phyloP scores from a whole-genome alignment of 1,139 yeast species.

The Geotrichum citri-aurantii region DNA sequence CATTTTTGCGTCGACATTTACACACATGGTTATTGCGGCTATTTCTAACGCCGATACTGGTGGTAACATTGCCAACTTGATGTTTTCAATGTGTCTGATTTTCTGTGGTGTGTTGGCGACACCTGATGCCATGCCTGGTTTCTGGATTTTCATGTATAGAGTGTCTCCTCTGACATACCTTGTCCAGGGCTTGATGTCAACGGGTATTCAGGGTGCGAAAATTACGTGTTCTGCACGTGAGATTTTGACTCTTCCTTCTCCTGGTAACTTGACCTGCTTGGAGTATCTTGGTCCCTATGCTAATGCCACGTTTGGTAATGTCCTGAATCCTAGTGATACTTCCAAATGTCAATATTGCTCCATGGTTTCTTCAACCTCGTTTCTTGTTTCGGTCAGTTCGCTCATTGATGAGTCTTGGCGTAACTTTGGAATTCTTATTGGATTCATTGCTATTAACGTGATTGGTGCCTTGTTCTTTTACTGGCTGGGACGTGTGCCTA shows the following conservation, averaged over 20 bases:
- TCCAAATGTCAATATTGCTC: slow-evolving; percentile 55
- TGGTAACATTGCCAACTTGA: slow-evolving; percentile 56
- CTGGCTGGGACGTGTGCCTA: slow-evolving; percentile 78
- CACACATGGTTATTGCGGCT: slow-evolving; percentile 58
- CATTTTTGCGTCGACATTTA: slow-evolving; percentile 58
- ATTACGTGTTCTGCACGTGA: slow-evolving; percentile 53
- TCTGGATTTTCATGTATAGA: slow-evolving; percentile 66
- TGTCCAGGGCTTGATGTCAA: slow-evolving; percentile 51
- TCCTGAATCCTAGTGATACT: slow-evolving; percentile 49
- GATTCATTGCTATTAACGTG: slow-evolving; percentile 49
- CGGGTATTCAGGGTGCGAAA: slow-evolving; percentile 50
- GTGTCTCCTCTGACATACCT: slow-evolving; percentile 65
- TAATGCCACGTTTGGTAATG: slow-evolving; percentile 45
- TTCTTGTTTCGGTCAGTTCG: slow-evolving; percentile 43
- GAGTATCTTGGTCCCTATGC: slow-evolving; percentile 44
- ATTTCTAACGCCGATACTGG: slow-evolving; percentile 65
- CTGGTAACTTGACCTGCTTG: slow-evolving; percentile 54
- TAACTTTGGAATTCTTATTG: slow-evolving; percentile 52
- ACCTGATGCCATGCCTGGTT: slow-evolving; percentile 52
- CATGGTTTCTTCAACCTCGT: slow-evolving; percentile 50
- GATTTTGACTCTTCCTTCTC: slow-evolving; percentile 49
- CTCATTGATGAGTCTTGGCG: slow-evolving; percentile 50
- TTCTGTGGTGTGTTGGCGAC: slow-evolving; percentile 81
- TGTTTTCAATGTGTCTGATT: slow-evolving; percentile 61
- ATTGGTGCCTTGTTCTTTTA: slow-evolving; percentile 50